Evolutionary conservation across 805 yeast genomes (phyloP).

Genomic region (Saturnispora galanensis): DNA sequence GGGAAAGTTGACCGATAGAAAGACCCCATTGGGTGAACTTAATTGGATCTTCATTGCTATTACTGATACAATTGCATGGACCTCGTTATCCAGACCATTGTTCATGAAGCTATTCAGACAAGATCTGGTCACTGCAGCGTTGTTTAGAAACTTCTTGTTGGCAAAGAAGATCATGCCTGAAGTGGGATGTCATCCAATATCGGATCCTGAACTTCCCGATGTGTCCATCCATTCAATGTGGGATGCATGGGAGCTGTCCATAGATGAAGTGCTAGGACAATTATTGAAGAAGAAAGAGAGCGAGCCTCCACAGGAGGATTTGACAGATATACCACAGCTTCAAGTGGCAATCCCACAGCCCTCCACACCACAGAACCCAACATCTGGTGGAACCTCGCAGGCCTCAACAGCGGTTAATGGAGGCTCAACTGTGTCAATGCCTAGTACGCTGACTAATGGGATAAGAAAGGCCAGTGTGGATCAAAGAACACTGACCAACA

Average conservation of each 20-base stretch:
- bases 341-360: constrained; percentile 12
- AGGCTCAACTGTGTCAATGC: constrained; percentile 2
- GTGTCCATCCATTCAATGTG: constrained; percentile 83
- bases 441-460: background rate
- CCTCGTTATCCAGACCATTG: constrained; percentile 73
- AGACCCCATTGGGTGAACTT: constrained; percentile 92
- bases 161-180: constrained; percentile 93
- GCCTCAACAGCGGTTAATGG: too few species aligned
- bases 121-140: constrained; percentile 92
- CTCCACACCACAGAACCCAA: background rate
- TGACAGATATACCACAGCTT: constrained; percentile 24
- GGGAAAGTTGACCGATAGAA: constrained; percentile 81
- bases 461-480: constrained; percentile 4
- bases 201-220: constrained; percentile 89
- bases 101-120: constrained; percentile 89
- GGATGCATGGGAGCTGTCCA: constrained; percentile 97
- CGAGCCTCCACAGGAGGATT: constrained; percentile 19
- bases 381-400: background rate
- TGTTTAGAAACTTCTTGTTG: constrained; percentile 82
- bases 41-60: constrained; percentile 98
- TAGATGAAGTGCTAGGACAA: constrained; percentile 83
- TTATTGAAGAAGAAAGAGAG: constrained; percentile 34
- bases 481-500: constrained; percentile 6
- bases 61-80: constrained; percentile 98
- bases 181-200: constrained; percentile 86